Base-by-base conservation (phyloP, 2,329 filamentous ascomycete genomes). In the Apiospora pterosperma region DNA sequence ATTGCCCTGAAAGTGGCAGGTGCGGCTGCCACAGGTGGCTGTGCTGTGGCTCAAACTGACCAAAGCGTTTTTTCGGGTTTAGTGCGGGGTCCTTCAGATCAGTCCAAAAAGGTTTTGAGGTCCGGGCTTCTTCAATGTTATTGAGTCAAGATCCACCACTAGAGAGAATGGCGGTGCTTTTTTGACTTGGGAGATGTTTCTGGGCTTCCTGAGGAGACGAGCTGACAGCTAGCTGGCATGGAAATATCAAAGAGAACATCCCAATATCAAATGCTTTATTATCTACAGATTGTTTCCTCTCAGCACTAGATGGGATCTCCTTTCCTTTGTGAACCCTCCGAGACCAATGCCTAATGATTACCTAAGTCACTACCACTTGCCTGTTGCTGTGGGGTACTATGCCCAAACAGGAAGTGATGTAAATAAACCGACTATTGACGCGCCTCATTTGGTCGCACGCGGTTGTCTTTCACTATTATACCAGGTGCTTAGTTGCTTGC, bases 341-440 rank as follows among this genome's bases (percentile, higher is more conserved):
- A 52, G 44, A 31, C 25, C 48, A n/a, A 55, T 55, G 48, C 48
- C 16, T 34, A 12, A 55, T 55, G 48, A 31, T 55, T 55, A 55
- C 28, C 16, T 34, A 60, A 60, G 23, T 25, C 23, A 28, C 21
- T 25, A 8, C n/a, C 11, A n/a, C 23, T 28, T 7, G 12, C 36
- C n/a, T 25, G 36, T 36, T 36, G 58, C 48, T 28, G 58, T 60
- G 34, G 58, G 58, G 58, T 38, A 60, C 34, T 39, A 60, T 21
- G 23, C 64, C 55, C 23, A 14, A 65, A 41, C 12, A 61, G 61
- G 64, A 63, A 65, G 55, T 60, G 38, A 31, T 63, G 64, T 65
- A 65, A 65, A 65, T 62, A 65, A 65, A 36, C 55, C 42, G 23
- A 36, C 36, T 34, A 39, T 39, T 55, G 58, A 60, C 58, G 34